Conservation (phyloP, 2,329 filamentous ascomycete genomes). For the Proliferodiscus dingleyae region DNA sequence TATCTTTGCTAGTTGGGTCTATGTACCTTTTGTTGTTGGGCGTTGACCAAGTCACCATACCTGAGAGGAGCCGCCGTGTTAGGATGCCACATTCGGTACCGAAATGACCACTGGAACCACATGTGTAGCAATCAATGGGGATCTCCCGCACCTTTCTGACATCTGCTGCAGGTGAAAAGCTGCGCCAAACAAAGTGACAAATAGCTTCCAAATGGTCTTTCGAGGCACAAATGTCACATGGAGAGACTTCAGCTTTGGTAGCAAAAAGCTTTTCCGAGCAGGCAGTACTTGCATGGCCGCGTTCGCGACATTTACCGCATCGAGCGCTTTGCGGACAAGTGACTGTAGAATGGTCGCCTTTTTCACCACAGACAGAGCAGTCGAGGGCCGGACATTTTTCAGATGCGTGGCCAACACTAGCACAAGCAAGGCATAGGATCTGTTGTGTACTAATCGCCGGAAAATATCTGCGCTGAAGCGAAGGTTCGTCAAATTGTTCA, state of each 20-base stretch:
- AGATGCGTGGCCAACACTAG: constrained; percentile 42
- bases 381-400: constrained; percentile 40
- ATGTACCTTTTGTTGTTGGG: constrained; percentile 46
- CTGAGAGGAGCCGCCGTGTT: constrained; percentile 18
- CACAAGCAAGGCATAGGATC: constrained; percentile 47
- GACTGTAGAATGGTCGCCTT: constrained; percentile 41
- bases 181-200: constrained; percentile 59
- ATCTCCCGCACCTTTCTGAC: constrained; percentile 47
- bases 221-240: constrained; percentile 57
- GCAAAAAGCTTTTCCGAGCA: constrained; percentile 54
- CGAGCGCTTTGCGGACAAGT: constrained; percentile 47
- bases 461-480: constrained; percentile 44
- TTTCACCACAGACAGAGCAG: constrained; percentile 46
- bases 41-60: constrained; percentile 48
- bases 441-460: constrained; percentile 33
- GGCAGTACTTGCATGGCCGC: constrained; percentile 48
- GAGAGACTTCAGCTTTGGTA: constrained; percentile 47
- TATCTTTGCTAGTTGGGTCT: constrained; percentile 38
- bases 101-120: constrained; percentile 51
- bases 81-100: constrained; percentile 47
- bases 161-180: constrained; percentile 40
- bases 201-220: constrained; percentile 52
- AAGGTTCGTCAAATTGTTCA: constrained; percentile 7
- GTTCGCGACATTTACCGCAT: constrained; percentile 57
- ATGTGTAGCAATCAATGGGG: constrained; percentile 50